Evolutionary conservation across 2,329 filamentous ascomycete species (phyloP).

Genomic region (Diaporthe citriasiana): DNA sequence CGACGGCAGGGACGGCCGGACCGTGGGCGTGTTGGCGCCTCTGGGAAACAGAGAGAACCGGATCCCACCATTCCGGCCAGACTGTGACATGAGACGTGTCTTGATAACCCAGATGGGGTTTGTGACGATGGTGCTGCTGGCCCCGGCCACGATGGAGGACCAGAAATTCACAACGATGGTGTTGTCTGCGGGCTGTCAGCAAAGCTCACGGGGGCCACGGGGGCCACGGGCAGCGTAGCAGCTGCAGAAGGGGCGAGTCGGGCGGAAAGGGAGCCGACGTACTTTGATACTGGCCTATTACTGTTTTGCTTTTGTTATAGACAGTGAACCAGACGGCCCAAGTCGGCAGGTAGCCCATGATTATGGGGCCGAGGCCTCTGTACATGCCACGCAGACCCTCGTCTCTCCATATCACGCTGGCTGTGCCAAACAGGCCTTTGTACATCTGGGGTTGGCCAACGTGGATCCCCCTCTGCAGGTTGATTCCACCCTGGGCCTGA

Average conservation of each 20-base stretch:
- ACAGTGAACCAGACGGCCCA: constrained; percentile 99
- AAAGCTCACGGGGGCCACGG: constrained; percentile 39
- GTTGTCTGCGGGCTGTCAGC: constrained; percentile 68
- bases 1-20: constrained; percentile 69
- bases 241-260: not conserved
- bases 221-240: not conserved
- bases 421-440: constrained; percentile 88
- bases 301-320: constrained; percentile 89
- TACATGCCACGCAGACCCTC: constrained; percentile 94
- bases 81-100: constrained; percentile 97
- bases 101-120: constrained; percentile 99
- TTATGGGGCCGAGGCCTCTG: constrained; percentile 91
- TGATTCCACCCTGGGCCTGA: constrained; percentile 92
- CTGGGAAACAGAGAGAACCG: constrained; percentile 62
- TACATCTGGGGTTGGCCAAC: constrained; percentile 76
- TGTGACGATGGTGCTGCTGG: constrained; percentile 91
- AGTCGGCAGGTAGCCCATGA: constrained; percentile 94
- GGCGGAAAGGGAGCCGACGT: constrained; percentile 47
- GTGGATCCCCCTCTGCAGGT: constrained; percentile 63
- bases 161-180: constrained; percentile 85
- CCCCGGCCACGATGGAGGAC: constrained; percentile 91
- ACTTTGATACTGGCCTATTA: constrained; percentile 78
- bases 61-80: constrained; percentile 60
- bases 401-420: constrained; percentile 85
- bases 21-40: constrained; percentile 67